Conservation (phyloP, 345 rosid genomes). For the Linum trigynum region DNA sequence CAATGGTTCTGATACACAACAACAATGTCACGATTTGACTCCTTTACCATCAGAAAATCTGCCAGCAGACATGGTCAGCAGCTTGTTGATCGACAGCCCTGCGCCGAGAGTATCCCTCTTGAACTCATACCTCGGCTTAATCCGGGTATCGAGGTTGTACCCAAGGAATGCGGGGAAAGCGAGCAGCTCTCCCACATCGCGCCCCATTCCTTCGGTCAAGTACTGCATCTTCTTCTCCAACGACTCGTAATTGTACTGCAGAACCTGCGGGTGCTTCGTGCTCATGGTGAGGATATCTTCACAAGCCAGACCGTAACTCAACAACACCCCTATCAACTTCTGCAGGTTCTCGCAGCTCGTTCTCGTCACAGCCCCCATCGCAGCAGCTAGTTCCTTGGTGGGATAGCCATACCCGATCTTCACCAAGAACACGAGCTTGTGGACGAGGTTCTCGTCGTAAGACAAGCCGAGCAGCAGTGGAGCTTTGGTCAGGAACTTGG, state of each 20-base stretch:
- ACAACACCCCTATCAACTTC: slow-evolving; percentile 55
- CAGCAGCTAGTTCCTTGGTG: slow-evolving; percentile 50
- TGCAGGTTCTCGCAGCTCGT: slow-evolving; percentile 72
- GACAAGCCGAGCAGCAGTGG: slow-evolving; percentile 65
- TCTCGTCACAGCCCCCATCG: slow-evolving; percentile 68
- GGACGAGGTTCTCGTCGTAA: slow-evolving; percentile 37
- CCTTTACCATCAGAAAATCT: slow-evolving; percentile 31
- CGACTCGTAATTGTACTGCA: slow-evolving; percentile 49
- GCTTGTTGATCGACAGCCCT: slow-evolving; percentile 62
- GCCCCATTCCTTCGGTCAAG: slow-evolving; percentile 62
- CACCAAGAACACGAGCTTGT: slow-evolving; percentile 56
- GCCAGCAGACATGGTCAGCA: slow-evolving; percentile 47
- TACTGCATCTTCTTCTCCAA: slow-evolving; percentile 67
- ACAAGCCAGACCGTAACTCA: slow-evolving; percentile 47
- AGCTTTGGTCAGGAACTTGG: slow-evolving; percentile 63
- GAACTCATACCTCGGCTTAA: slow-evolving; percentile 60
- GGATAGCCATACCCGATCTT: slow-evolving; percentile 53
- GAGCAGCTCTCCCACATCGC: slow-evolving; percentile 59
- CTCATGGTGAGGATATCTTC: slow-evolving; percentile 55
- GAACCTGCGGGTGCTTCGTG: slow-evolving; percentile 70
- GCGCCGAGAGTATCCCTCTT: slow-evolving; percentile 45
- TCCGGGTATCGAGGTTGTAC: slow-evolving; percentile 70
- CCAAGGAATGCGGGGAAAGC: slow-evolving; percentile 78
- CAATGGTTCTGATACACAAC: background rate
- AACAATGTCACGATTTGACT: slow-evolving; percentile 13